These are phyloP conservation scores for Suillus discolor DNA, from an alignment of 768 basidiomycete genomes.

Conservation along the genomic window DNA sequence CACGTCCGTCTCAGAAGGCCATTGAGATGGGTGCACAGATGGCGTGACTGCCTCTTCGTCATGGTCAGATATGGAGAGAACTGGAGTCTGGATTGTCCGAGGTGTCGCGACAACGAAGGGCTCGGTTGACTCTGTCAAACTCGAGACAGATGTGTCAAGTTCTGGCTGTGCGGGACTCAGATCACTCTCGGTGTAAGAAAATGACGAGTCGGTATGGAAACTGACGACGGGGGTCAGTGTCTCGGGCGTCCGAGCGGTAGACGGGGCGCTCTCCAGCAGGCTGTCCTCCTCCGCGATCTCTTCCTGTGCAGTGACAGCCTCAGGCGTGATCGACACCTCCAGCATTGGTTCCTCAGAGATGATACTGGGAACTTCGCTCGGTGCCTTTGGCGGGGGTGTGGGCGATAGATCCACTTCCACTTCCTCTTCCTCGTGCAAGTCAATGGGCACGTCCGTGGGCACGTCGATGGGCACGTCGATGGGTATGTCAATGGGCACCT, in stretches of 20 bases:
- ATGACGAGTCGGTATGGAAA: neutral
- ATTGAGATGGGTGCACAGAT: slow-evolving; percentile 46
- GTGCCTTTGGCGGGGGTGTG: slow-evolving; percentile 31
- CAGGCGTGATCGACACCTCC: slow-evolving; percentile 22
- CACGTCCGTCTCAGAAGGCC: slow-evolving; percentile 64
- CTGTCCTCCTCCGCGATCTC: slow-evolving; percentile 4
- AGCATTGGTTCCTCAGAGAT: slow-evolving; percentile 28
- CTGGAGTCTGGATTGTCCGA: slow-evolving; percentile 23
- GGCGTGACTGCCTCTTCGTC: slow-evolving; percentile 34
- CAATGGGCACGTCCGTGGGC: neutral
- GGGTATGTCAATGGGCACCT: neutral
- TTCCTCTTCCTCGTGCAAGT: neutral
- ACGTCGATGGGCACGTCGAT: neutral
- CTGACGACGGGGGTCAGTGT: neutral
- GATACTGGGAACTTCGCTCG: slow-evolving; percentile 28
- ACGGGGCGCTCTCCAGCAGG: neutral
- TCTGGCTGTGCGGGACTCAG: slow-evolving; percentile 20
- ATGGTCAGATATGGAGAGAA: slow-evolving; percentile 1
- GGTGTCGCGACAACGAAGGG: slow-evolving; percentile 28
- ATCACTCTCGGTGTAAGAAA: slow-evolving; percentile 6
- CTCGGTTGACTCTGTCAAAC: slow-evolving; percentile 45
- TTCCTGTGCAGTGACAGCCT: slow-evolving; percentile 11
- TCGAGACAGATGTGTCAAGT: slow-evolving; percentile 30
- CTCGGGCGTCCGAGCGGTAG: neutral
- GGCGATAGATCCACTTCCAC: slow-evolving; percentile 16